Base-by-base conservation (phyloP, 805 yeast species). In the baker's yeast (Saccharomyces cerevisiae) region DNA sequence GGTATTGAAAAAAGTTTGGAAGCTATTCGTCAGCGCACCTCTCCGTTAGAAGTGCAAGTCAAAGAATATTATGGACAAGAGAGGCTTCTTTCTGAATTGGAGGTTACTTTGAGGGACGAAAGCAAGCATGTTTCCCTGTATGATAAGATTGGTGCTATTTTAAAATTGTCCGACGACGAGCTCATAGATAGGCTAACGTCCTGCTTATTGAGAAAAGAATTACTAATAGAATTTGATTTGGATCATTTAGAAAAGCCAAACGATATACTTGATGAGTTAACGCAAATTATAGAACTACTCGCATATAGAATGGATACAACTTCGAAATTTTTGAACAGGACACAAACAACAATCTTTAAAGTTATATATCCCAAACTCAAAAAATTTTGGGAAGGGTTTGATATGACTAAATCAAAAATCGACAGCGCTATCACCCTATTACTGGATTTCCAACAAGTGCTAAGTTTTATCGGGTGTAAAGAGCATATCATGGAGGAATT, bases 401-500 rank as follows among this genome's bases (percentile, higher is more conserved):
- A 54, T 8, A 46, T 60, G 10, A 47, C 48, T 5, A 54, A 13
- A 21, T n/a, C 24, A 17, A 13, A 50, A 48, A 24, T 52, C 9
- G 31, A 41, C 32, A 31, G 11, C 2, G 26, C 62, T 13, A 51
- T 62, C 10, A 50, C 60, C 2, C 21, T 57, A 27, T 21, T 66
- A 11, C 31, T 64, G 10, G 57, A 64, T 43, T 66, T 57, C 47
- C 65, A 63, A 43, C 43, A 55, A 2, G 49, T 63, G 1, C 36
- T 67, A n/a, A 55, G 52, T 22, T 66, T 59, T 48, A 61, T 62
- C 17, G 55, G 52, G 29, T 56, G 61, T 48, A 55, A 50, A 17
- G 60, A 67, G 3, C 62, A 63, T 47, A 51, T 79, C 13, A 49
- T 70, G 3, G 53, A 61, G 5, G 62, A 60, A 2, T 63, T 66